Percentiles rank a stretch among this genome's conserved stretches.
These are phyloP conservation scores for Tetrapisispora namnaoensis DNA, from an alignment of 805 yeast species.

Conservation along the genomic window DNA sequence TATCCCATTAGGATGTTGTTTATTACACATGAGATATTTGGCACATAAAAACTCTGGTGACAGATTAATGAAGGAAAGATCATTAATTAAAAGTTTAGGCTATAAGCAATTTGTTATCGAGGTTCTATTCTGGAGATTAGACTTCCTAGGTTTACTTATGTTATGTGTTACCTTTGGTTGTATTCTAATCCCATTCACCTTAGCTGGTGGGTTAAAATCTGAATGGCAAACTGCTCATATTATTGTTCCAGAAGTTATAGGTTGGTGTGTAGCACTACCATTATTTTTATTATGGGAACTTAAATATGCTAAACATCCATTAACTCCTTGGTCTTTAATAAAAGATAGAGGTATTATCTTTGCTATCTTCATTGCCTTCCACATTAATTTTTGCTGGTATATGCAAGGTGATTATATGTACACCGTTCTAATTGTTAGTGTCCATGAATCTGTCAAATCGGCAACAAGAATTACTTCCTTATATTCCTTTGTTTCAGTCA, in stretches of 20 bases:
- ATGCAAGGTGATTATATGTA: conserved; percentile 60
- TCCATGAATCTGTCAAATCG: conserved; percentile 43
- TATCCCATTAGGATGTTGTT: conserved; percentile 38
- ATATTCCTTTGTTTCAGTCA: conserved; percentile 56
- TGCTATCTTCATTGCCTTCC: conserved; percentile 47
- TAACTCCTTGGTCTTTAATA: conserved; percentile 44
- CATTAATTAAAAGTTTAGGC: conserved; percentile 7
- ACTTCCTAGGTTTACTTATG: conserved; percentile 49
- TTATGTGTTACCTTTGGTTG: conserved; percentile 48
- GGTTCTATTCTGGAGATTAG: conserved; percentile 48
- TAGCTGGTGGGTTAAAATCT: conserved; percentile 47
- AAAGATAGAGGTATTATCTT: conserved; percentile 57
- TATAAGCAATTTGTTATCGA: conserved; percentile 24
- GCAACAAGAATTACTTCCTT: conserved; percentile 58
- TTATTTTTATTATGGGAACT: conserved; percentile 48
- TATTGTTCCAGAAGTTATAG: conserved; percentile 58
- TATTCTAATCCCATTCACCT: conserved; percentile 55
- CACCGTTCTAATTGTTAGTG: conserved; percentile 50
- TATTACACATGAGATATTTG: conserved; percentile 38
- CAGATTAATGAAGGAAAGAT: conserved; percentile 19
- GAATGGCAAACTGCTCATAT: conserved; percentile 50
- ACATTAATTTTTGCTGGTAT: conserved; percentile 49
- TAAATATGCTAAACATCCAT: conserved; percentile 43
- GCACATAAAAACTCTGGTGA: conserved; percentile 37
- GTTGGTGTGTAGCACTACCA: conserved; percentile 40